These are phyloP conservation scores for Sporothrix inflata DNA, from an alignment of 2,329 filamentous ascomycete species.

Conservation along the genomic window DNA sequence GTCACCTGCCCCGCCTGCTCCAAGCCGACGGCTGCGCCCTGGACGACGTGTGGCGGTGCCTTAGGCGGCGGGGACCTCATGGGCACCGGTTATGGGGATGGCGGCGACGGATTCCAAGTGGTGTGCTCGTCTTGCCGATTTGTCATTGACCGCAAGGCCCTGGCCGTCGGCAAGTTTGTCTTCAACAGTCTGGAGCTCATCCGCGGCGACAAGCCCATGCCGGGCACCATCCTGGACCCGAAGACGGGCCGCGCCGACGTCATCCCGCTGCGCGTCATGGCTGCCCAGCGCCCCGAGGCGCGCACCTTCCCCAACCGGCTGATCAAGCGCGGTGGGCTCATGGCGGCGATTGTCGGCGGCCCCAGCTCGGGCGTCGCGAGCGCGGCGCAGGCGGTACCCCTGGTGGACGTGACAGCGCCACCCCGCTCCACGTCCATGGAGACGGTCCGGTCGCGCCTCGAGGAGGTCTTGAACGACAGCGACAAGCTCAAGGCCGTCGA, in stretches of 20 bases:
- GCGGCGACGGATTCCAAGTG: constrained; percentile 52
- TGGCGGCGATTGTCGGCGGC: constrained; percentile 4
- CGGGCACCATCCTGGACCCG: constrained; percentile 66
- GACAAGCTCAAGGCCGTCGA: constrained; percentile 48
- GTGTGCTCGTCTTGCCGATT: constrained; percentile 56
- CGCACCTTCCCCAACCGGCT: constrained; percentile 63
- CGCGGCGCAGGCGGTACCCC: neutral
- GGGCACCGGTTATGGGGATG: constrained; percentile 65
- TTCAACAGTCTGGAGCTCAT: constrained; percentile 57
- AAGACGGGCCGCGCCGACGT: constrained; percentile 47
- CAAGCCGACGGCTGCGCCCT: constrained; percentile 51
- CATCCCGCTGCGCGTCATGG: neutral
- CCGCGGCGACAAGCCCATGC: constrained; percentile 57
- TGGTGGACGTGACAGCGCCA: constrained; percentile 33
- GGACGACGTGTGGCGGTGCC: constrained; percentile 56
- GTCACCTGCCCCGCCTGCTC: constrained; percentile 62
- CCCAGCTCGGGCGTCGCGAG: neutral
- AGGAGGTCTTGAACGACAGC: constrained; percentile 47
- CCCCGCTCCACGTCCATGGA: constrained; percentile 50
- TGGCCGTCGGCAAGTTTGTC: constrained; percentile 66
- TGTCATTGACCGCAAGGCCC: constrained; percentile 57
- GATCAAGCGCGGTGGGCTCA: constrained; percentile 42
- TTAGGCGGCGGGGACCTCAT: constrained; percentile 39
- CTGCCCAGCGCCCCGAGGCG: constrained; percentile 31
- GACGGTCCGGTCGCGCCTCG: constrained; percentile 55